These are phyloP conservation scores for Venturia carpophila DNA, from an alignment of 2,329 filamentous ascomycete genomes.

Conservation along the genomic window DNA sequence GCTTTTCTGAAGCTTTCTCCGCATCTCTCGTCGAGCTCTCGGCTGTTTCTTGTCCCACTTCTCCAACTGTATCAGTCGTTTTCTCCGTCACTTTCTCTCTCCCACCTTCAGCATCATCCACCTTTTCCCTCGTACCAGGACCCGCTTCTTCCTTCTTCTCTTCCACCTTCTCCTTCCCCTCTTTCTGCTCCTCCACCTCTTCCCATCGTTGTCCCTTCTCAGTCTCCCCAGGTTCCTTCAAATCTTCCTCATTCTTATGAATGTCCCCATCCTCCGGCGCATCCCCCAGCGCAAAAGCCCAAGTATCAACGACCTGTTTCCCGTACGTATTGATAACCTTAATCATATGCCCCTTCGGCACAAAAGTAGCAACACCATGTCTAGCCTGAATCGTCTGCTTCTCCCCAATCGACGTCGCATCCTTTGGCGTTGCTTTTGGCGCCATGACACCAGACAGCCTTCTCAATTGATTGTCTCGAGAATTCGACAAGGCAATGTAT, in stretches of 20 bases:
- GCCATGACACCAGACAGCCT: not conserved
- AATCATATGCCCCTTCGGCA: conserved; percentile 41
- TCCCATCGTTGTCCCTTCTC: conserved; percentile 10
- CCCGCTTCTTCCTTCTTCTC: conserved; percentile 25
- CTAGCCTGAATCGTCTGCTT: conserved; percentile 42
- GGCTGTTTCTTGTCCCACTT: conserved; percentile 1
- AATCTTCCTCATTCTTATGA: conserved; percentile 17
- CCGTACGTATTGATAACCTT: conserved; percentile 45
- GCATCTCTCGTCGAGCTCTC: not conserved
- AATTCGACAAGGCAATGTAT: not conserved
- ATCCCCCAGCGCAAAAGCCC: conserved; percentile 42
- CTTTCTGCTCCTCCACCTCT: conserved; percentile 20
- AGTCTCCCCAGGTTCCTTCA: conserved; percentile 16
- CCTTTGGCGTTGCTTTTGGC: not conserved
- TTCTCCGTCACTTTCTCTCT: conserved; percentile 9
- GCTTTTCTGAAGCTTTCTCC: conserved; percentile 17
- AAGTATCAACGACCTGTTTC: conserved; percentile 43
- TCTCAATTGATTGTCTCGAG: not conserved
- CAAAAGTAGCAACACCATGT: conserved; percentile 44
- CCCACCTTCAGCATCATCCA: conserved; percentile 9
- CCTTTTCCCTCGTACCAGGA: conserved; percentile 16
- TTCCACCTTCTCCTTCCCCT: conserved; percentile 23
- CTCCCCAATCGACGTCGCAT: conserved; percentile 21
- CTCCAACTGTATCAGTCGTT: conserved; percentile 13
- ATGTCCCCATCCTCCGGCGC: conserved; percentile 29